Conservation (phyloP, 164 flowering plant genomes). For the Chimonanthus salicifolius region DNA sequence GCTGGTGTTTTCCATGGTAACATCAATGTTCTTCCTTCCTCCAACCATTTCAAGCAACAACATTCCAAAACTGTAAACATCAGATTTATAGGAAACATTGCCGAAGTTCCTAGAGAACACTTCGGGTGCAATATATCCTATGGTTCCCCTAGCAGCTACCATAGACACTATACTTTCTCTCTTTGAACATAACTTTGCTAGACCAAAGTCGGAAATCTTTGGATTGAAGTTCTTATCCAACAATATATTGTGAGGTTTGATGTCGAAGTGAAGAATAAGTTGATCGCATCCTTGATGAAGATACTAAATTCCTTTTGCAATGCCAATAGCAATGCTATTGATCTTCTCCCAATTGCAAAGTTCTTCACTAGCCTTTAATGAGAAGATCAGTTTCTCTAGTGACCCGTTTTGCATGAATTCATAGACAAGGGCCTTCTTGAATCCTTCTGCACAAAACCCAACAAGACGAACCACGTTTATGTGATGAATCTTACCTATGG, state of each 20-base stretch:
- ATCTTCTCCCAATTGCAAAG: slow-evolving; percentile 5
- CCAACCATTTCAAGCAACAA: slow-evolving; percentile 11
- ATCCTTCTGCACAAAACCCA: slow-evolving; percentile 9
- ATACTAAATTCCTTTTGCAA: slow-evolving; percentile 8
- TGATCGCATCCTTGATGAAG: neutral
- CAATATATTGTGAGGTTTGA: slow-evolving; percentile 12
- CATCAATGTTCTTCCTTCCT: slow-evolving; percentile 1
- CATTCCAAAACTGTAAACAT: too few relatives aligned
- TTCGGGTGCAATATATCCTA: neutral
- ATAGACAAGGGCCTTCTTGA: slow-evolving; percentile 6
- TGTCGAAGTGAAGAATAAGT: slow-evolving; percentile 15
- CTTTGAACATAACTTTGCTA: slow-evolving; percentile 7
- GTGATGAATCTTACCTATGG: slow-evolving; percentile 10
- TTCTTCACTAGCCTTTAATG: neutral
- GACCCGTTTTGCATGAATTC: slow-evolving; percentile 9
- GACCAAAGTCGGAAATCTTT: slow-evolving; percentile 14
- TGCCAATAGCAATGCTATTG: neutral
- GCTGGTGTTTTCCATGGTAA: neutral
- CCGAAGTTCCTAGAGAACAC: slow-evolving; percentile 8
- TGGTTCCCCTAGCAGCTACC: neutral
- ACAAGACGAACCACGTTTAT: slow-evolving; percentile 6
- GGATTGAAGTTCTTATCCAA: slow-evolving; percentile 9
- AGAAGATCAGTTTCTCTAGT: slow-evolving; percentile 6
- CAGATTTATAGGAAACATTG: neutral
- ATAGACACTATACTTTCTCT: neutral